phyloP scores from a whole-genome alignment of 495 filamentous ascomycete genomes.

The Chaetomium tenue region DNA sequence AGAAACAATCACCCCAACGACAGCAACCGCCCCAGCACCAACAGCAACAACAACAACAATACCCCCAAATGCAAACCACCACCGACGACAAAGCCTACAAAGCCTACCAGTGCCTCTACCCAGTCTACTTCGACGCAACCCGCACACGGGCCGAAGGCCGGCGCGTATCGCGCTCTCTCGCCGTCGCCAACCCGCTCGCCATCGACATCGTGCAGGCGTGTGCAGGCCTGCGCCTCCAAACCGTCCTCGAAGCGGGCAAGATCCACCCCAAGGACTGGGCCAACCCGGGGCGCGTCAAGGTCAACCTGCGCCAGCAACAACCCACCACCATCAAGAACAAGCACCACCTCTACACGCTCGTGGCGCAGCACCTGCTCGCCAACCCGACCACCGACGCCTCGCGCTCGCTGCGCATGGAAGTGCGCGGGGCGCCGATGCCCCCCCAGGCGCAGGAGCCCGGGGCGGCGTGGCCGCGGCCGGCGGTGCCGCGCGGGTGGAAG shows the following conservation, averaged over 20 bases:
- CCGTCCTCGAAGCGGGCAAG: slow-evolving; percentile 87
- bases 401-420: slow-evolving; percentile 63
- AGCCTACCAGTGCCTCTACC: slow-evolving; percentile 85
- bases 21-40: slow-evolving; percentile 22
- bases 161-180: slow-evolving; percentile 66
- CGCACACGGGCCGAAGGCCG: slow-evolving; percentile 76
- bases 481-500: slow-evolving; percentile 90
- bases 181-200: slow-evolving; percentile 82
- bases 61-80: slow-evolving; percentile 39
- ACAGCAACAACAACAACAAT: slow-evolving; percentile 26
- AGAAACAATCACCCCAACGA: slow-evolving; percentile 13
- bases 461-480: slow-evolving; percentile 65
- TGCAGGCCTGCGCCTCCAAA: slow-evolving; percentile 65
- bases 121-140: slow-evolving; percentile 82
- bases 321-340: slow-evolving; percentile 63
- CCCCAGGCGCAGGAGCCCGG: slow-evolving; percentile 47
- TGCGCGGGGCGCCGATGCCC: slow-evolving; percentile 53
- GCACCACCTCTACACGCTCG: slow-evolving; percentile 77
- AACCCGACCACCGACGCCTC: slow-evolving; percentile 72
- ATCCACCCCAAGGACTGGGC: slow-evolving; percentile 95
- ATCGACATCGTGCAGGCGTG: slow-evolving; percentile 85
- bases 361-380: slow-evolving; percentile 67
- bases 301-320: slow-evolving; percentile 50
- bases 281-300: slow-evolving; percentile 86
- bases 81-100: slow-evolving; percentile 62